These are phyloP conservation scores for Clarireedia homoeocarpa DNA, from an alignment of 2,329 filamentous ascomycete species.

Conservation along the genomic window DNA sequence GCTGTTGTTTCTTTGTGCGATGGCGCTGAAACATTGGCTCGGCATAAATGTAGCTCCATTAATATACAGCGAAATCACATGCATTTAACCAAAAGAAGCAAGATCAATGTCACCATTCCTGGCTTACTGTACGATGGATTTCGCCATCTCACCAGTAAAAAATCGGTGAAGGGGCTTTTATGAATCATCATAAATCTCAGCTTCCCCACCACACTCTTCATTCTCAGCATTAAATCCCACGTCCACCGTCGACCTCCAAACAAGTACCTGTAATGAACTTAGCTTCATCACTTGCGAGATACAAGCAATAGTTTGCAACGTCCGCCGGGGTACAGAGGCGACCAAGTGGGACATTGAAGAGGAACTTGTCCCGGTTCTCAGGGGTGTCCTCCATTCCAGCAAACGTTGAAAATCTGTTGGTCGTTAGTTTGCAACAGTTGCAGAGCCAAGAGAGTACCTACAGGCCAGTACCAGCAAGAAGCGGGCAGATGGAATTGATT, in stretches of 20 bases:
- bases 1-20: no score
- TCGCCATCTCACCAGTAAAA: background rate
- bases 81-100: no score
- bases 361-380: conserved; percentile 49
- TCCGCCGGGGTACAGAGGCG: conserved; percentile 52
- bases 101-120: no score
- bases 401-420: conserved; percentile 34
- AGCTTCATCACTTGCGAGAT: conserved; percentile 63
- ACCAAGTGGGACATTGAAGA: conserved; percentile 47
- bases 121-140: no score
- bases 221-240: conserved; percentile 24
- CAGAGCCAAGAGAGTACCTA: conserved; percentile 9
- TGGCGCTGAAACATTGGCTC: no score
- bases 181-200: background rate
- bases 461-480: conserved; percentile 59
- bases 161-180: background rate
- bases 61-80: no score
- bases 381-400: conserved; percentile 55
- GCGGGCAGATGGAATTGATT: conserved; percentile 64
- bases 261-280: conserved; percentile 67
- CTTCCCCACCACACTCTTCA: background rate
- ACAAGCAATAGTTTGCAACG: conserved; percentile 63
- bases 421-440: conserved; percentile 17
- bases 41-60: no score
- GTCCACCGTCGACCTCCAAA: conserved; percentile 54